A percentile compares a stretch with the other conserved stretches of the same genome.
phyloP scores from a whole-genome alignment of 192 early-diverging fungal species.

The Helicostylum pulchrum region DNA sequence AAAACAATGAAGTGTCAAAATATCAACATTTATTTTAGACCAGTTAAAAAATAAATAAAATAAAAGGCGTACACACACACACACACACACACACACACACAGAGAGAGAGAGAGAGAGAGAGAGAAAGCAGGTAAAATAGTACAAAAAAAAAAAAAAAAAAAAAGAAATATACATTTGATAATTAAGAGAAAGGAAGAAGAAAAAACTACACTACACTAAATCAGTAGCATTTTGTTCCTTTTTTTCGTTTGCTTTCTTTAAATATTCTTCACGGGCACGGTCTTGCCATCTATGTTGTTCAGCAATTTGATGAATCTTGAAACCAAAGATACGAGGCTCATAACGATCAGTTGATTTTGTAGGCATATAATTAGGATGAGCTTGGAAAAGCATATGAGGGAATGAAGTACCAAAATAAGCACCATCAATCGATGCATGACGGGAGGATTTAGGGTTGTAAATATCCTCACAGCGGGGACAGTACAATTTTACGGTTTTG shows the following conservation, averaged over 20 bases:
- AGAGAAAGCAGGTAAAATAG: too few species aligned
- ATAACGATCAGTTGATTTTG: constrained; percentile 76
- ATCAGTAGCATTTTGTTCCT: background rate
- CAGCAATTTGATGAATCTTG: constrained; percentile 79
- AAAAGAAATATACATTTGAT: too few species aligned
- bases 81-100: too few species aligned
- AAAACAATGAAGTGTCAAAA: too few species aligned
- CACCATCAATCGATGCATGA: constrained; percentile 86
- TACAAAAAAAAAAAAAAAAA: too few species aligned
- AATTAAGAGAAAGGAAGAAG: too few species aligned
- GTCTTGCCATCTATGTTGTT: constrained; percentile 89
- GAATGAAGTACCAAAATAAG: constrained; percentile 94
- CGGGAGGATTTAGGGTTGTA: constrained; percentile 84
- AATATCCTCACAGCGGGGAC: constrained; percentile 92
- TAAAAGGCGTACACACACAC: too few species aligned
- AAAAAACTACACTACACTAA: too few species aligned
- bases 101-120: too few species aligned
- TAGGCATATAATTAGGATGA: constrained; percentile 78
- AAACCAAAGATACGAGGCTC: constrained; percentile 97
- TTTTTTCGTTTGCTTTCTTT: constrained; percentile 5
- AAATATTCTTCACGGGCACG: constrained; percentile 56
- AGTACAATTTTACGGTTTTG: constrained; percentile 92
- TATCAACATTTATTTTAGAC: too few species aligned
- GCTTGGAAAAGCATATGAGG: constrained; percentile 93
- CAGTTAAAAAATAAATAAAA: too few species aligned